These are phyloP conservation scores for Rubus idaeus DNA, from an alignment of 306 rosid species.

Conservation along the genomic window DNA sequence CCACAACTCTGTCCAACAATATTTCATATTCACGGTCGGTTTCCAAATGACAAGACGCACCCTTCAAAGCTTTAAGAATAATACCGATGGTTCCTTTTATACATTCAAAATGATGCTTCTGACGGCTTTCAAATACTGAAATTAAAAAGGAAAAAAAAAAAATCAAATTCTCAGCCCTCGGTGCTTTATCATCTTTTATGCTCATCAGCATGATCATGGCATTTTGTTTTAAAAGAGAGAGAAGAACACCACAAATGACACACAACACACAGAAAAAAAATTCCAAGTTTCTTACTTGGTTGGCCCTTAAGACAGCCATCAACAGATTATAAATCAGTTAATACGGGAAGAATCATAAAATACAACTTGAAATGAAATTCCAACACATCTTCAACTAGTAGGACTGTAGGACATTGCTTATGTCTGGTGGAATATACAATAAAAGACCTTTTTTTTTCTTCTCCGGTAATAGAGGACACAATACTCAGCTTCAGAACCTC, in stretches of 20 bases:
- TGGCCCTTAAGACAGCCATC: neutral
- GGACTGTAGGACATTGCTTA: no score
- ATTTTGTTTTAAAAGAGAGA: neutral
- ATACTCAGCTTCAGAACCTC: no score
- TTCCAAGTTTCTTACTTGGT: neutral
- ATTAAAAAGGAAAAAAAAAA: constrained; percentile 27
- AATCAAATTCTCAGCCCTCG: constrained; percentile 15
- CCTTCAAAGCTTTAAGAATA: constrained; percentile 63
- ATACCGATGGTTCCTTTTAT: constrained; percentile 58
- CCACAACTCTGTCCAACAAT: constrained; percentile 51
- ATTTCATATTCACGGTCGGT: constrained; percentile 40
- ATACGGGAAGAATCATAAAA: no score
- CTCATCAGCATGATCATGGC: neutral
- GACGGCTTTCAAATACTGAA: constrained; percentile 64
- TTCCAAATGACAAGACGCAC: constrained; percentile 43
- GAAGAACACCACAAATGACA: neutral
- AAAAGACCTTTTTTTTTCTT: no score
- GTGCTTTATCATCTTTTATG: neutral
- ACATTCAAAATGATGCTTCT: constrained; percentile 76
- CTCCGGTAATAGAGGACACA: no score
- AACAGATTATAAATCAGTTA: no score
- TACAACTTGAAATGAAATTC: no score
- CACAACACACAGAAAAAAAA: neutral
- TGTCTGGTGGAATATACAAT: no score
- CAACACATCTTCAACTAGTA: no score